Base-by-base conservation (phyloP, 2,329 filamentous ascomycete species). In the Grosmannia huntii region DNA sequence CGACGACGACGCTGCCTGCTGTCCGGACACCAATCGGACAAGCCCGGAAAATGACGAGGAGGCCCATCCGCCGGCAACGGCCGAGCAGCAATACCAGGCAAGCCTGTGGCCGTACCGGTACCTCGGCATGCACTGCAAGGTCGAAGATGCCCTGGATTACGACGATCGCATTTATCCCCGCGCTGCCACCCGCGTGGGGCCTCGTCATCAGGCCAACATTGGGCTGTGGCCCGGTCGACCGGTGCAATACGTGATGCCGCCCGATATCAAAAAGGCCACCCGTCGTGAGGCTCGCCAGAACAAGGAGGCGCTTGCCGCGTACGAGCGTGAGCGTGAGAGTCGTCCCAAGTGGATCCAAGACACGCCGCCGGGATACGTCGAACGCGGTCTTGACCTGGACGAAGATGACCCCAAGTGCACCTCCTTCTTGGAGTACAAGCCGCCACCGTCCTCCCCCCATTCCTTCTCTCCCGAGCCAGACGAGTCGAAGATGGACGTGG, bases 81-180 rank as follows among this genome's bases (percentile, higher is more conserved):
- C 87, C 59, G 90, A 95, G 67, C 92, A 97, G 69, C 87, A 92
- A 59, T 89, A 94, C 60, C 87, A 96, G 65, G 90, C 92, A 36
- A 94, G 90, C 66, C 82, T 96, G 67, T 99, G 94, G 94, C 91
- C 90, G 2, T 97, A 94, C 75, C 84, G 94, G 61, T 99, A 99
- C 70, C 75, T 99, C 7, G 94, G 94, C 44, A 90, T 96, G 64
- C 94, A 99, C 72, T 96, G 91, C 72, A 88, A 90, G 64, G 87
- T 94, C 1, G 91, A 97, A 70, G 94, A 99, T 73, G 94, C 90
- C 0, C 76, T 99, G 33, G 94, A 99, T 69, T 95, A 96, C 68
- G 94, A 99, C 67, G 94, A 99, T 70, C 86, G 94, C 63, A 97
- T 99, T 63, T 97, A 97, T 68, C 94, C 94, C 10, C 86, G 94